These are phyloP conservation scores for Barbatosphaeria neglecta DNA, from an alignment of 495 filamentous ascomycete genomes.

Conservation along the genomic window DNA sequence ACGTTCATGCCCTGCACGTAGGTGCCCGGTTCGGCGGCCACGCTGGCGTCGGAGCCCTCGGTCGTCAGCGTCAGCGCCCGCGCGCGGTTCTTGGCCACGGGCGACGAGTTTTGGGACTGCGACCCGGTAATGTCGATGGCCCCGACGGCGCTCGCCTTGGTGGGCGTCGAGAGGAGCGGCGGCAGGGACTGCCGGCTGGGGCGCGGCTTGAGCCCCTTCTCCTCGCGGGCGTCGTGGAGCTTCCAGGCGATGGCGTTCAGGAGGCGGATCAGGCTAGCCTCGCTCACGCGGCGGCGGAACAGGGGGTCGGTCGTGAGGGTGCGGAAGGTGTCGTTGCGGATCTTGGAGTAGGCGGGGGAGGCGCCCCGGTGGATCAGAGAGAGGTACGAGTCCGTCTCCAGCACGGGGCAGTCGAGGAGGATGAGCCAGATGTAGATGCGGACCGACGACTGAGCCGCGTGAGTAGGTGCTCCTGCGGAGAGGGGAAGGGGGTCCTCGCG, in stretches of 20 bases:
- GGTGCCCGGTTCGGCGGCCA: constrained; percentile 52
- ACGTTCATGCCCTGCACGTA: constrained; percentile 99
- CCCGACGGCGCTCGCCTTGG: constrained; percentile 16
- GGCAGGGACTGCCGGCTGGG: constrained; percentile 25
- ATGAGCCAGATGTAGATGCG: constrained; percentile 94
- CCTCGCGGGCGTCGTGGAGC: constrained; percentile 63
- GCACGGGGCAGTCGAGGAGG: constrained; percentile 70
- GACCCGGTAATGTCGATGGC: constrained; percentile 22
- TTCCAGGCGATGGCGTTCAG: constrained; percentile 96
- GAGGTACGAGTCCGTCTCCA: constrained; percentile 79
- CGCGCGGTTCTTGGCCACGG: constrained; percentile 36
- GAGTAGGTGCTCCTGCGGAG: background rate
- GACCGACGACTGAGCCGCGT: constrained; percentile 58
- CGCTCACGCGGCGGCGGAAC: constrained; percentile 87
- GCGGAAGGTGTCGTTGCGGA: constrained; percentile 95
- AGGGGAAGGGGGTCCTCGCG: too few species aligned
- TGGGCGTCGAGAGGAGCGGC: constrained; percentile 9
- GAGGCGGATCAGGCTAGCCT: constrained; percentile 86
- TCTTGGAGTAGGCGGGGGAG: constrained; percentile 90
- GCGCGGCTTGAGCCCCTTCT: constrained; percentile 19
- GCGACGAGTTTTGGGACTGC: constrained; percentile 26
- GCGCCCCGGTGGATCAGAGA: constrained; percentile 83
- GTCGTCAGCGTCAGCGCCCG: constrained; percentile 44
- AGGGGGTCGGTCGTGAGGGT: constrained; percentile 91
- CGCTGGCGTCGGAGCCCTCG: constrained; percentile 42